Evolutionary conservation across 805 yeast species (phyloP).

Genomic region (Teunomyces atbi): DNA sequence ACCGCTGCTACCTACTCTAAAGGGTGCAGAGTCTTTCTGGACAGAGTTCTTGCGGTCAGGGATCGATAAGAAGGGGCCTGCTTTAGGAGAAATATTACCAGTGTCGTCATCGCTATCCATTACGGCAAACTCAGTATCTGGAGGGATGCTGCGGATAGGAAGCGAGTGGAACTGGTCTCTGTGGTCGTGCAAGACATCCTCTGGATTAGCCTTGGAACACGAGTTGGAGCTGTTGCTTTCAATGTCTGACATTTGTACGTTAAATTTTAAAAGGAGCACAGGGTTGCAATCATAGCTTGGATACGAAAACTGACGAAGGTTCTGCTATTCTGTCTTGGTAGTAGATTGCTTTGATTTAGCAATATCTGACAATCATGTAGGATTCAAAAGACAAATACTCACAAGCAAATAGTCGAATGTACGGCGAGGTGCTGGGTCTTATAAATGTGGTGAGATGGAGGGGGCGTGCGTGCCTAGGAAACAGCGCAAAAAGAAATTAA

Average conservation of each 20-base stretch:
- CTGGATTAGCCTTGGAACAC: conserved; percentile 26
- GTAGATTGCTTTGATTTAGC: conserved; percentile 1
- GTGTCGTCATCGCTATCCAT: conserved; percentile 17
- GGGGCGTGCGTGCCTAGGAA: neutral
- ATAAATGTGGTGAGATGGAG: neutral
- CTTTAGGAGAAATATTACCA: conserved; percentile 5
- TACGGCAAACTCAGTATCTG: neutral
- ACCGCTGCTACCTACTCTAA: neutral
- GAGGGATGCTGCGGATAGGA: conserved; percentile 20
- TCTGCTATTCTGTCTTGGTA: neutral
- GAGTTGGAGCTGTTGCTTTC: conserved; percentile 34
- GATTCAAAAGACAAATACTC: neutral
- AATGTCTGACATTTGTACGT: conserved; percentile 35
- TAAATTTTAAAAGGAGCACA: neutral
- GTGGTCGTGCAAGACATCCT: conserved; percentile 40
- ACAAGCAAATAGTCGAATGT: neutral
- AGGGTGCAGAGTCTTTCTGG: neutral
- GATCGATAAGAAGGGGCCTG: conserved; percentile 12
- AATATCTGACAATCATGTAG: conserved; percentile 7
- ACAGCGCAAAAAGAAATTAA: neutral
- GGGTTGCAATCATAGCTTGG: conserved; percentile 8
- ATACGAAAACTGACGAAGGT: neutral
- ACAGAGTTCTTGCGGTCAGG: neutral
- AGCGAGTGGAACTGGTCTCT: conserved; percentile 35
- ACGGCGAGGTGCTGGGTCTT: neutral